These are phyloP conservation scores for Barnettozyma californica DNA, from an alignment of 805 yeast species.

Conservation along the genomic window DNA sequence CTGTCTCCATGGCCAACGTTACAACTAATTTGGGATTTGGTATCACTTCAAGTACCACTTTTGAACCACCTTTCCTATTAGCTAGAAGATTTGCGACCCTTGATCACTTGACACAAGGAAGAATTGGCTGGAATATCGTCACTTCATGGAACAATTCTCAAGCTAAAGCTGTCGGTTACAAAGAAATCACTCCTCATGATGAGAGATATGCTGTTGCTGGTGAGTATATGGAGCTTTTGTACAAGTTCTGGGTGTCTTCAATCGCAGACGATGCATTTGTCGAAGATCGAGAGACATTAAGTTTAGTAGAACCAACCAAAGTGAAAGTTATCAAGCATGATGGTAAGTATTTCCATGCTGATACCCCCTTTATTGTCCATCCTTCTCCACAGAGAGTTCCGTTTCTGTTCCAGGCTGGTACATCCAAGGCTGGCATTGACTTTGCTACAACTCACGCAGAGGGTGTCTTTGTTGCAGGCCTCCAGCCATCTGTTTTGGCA, in stretches of 20 bases:
- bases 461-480: constrained; percentile 33
- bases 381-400: constrained; percentile 39
- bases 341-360: constrained; percentile 36
- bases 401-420: constrained; percentile 40
- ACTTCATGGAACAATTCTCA: constrained; percentile 39
- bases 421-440: constrained; percentile 35
- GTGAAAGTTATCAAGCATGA: constrained; percentile 34
- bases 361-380: constrained; percentile 35
- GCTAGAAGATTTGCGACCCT: constrained; percentile 27
- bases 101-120: constrained; percentile 31
- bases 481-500: constrained; percentile 23
- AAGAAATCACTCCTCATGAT: constrained; percentile 33
- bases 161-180: constrained; percentile 34
- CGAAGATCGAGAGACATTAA: constrained; percentile 11
- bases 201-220: constrained; percentile 38
- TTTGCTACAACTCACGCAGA: constrained; percentile 41
- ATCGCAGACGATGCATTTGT: constrained; percentile 35
- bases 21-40: constrained; percentile 33
- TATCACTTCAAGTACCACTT: constrained; percentile 37
- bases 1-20: constrained; percentile 35
- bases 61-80: constrained; percentile 37
- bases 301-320: constrained; percentile 29
- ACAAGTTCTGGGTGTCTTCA: constrained; percentile 35
- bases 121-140: constrained; percentile 44
- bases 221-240: constrained; percentile 36